phyloP scores from a whole-genome alignment of 768 basidiomycete species.

The Lactarius deliciosus region DNA sequence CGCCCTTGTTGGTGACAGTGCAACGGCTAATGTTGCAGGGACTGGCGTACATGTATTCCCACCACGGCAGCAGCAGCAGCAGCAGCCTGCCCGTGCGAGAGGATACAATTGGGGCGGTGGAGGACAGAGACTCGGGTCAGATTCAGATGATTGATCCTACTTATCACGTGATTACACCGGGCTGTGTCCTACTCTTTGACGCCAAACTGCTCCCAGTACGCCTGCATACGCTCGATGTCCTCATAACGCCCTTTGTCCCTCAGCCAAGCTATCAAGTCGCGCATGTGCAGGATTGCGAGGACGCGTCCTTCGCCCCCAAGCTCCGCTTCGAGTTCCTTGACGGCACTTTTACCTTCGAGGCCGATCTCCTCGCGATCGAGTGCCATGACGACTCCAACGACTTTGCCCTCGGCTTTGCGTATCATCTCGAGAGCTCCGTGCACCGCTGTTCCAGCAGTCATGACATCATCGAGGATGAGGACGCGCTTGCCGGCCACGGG shows the following conservation, averaged over 20 bases:
- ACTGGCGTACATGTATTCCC: constrained; percentile 59
- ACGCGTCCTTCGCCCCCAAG: constrained; percentile 71
- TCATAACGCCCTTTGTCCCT: constrained; percentile 62
- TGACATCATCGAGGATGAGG: constrained; percentile 93
- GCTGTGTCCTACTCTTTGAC: constrained; percentile 48
- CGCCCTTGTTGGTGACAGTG: constrained; percentile 34
- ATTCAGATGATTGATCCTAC: constrained; percentile 25
- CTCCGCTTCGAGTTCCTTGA: constrained; percentile 76
- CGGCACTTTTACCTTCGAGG: constrained; percentile 68
- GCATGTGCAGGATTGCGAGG: constrained; percentile 78
- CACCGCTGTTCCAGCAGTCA: constrained; percentile 90
- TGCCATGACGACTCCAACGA: constrained; percentile 85
- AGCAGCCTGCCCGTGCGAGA: constrained; percentile 28
- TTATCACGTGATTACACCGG: not conserved
- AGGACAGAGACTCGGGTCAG: constrained; percentile 50
- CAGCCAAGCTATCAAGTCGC: constrained; percentile 83
- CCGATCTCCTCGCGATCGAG: constrained; percentile 88
- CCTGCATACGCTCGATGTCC: constrained; percentile 69
- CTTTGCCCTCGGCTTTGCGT: constrained; percentile 62
- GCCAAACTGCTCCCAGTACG: constrained; percentile 75
- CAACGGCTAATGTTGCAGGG: constrained; percentile 37
- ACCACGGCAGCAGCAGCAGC: constrained; percentile 42
- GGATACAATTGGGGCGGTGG: constrained; percentile 52
- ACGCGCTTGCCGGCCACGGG: constrained; percentile 78
- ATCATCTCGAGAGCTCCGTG: constrained; percentile 80